A percentile compares a stretch with the other conserved stretches of the same genome.
Evolutionary conservation across 2,329 filamentous ascomycete species (phyloP).

Genomic region (Aphanocladium album): DNA sequence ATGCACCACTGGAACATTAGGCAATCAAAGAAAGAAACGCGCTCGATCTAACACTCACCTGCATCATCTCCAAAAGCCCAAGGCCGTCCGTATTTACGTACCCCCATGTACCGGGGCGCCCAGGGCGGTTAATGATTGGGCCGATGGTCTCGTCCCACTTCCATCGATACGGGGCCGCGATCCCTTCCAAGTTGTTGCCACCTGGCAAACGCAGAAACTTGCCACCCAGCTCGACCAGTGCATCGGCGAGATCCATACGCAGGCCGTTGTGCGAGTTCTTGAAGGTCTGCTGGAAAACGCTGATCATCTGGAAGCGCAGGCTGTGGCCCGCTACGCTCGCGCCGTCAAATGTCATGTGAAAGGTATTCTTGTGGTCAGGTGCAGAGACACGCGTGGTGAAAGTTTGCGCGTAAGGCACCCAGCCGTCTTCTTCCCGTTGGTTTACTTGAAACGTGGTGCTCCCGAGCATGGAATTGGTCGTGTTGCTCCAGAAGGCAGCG

Average conservation of each 20-base stretch:
- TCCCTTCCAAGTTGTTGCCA: slow-evolving; percentile 12
- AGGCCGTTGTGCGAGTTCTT: slow-evolving; percentile 9
- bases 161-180: slow-evolving; percentile 17
- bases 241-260: slow-evolving; percentile 1
- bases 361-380: background rate
- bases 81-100: slow-evolving; percentile 41
- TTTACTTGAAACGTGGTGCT: background rate
- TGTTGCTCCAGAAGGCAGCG: background rate
- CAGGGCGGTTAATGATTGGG: slow-evolving; percentile 28
- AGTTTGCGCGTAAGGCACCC: background rate
- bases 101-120: slow-evolving; percentile 38
- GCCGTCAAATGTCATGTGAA: background rate
- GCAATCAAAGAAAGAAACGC: background rate
- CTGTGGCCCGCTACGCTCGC: background rate
- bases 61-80: slow-evolving; percentile 46
- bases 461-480: background rate
- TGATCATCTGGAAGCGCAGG: background rate
- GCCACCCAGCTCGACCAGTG: background rate
- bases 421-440: background rate
- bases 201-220: slow-evolving; percentile 5
- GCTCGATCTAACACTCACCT: slow-evolving; percentile 13
- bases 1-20: background rate
- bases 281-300: slow-evolving; percentile 4
- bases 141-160: slow-evolving; percentile 38
- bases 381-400: background rate